Conservation (phyloP, 1,139 yeast species). For the Yamadazyma sp. region DNA sequence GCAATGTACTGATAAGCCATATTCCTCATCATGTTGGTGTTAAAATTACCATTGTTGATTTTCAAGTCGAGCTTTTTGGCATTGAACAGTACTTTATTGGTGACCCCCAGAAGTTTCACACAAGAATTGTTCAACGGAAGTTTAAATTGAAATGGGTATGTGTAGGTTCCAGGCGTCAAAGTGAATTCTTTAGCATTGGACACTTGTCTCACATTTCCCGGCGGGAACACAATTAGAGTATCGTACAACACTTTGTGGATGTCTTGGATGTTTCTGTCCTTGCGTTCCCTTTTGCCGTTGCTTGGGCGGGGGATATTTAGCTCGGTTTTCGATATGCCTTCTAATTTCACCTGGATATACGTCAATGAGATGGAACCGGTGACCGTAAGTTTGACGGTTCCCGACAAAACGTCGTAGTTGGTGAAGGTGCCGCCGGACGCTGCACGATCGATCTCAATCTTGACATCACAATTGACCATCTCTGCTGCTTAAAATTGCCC, state of each 20-base stretch:
- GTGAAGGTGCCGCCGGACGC: constrained; percentile 49
- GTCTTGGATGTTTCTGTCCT: constrained; percentile 33
- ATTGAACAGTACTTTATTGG: constrained; percentile 40
- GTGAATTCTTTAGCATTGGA: constrained; percentile 56
- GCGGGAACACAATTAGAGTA: constrained; percentile 60
- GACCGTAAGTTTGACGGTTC: constrained; percentile 45
- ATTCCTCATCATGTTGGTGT: constrained; percentile 19
- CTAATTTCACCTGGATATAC: constrained; percentile 58
- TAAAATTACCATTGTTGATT: constrained; percentile 38
- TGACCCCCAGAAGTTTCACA: constrained; percentile 40
- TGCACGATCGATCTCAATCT: constrained; percentile 36
- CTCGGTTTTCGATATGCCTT: constrained; percentile 51
- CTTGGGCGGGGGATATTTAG: constrained; percentile 27
- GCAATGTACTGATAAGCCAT: constrained; percentile 21
- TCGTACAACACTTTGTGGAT: constrained; percentile 58
- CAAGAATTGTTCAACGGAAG: constrained; percentile 56
- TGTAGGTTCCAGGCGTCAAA: constrained; percentile 58
- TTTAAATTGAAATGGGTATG: constrained; percentile 56
- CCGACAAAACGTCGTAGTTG: constrained; percentile 51
- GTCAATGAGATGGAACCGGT: constrained; percentile 49
- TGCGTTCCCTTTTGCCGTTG: constrained; percentile 18
- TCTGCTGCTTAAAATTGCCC: too few relatives aligned
- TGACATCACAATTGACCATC: constrained; percentile 27
- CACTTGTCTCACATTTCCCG: constrained; percentile 50
- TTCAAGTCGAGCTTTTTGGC: constrained; percentile 30